A percentile compares a stretch with the other conserved stretches of the same genome.
phyloP scores from a whole-genome alignment of 331 rosid species.

The Prunus yedoensis region DNA sequence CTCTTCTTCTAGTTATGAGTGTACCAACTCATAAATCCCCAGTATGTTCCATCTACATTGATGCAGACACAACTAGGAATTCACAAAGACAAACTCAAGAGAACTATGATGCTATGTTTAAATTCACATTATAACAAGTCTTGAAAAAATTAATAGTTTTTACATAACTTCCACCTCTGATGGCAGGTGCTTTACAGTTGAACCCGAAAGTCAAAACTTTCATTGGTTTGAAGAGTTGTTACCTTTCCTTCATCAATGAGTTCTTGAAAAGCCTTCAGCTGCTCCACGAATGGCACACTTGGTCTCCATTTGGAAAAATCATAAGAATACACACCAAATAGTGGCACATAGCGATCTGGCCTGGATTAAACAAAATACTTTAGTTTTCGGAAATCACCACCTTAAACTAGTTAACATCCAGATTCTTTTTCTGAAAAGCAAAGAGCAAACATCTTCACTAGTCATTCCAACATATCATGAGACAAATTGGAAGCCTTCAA shows the following conservation, averaged over 20 bases:
- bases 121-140: background rate
- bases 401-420: background rate
- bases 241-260: conserved; percentile 94
- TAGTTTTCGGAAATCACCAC: conserved; percentile 11
- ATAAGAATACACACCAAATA: conserved; percentile 61
- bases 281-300: conserved; percentile 89
- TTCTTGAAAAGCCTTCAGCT: conserved; percentile 84
- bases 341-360: conserved; percentile 87
- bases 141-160: background rate
- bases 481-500: background rate
- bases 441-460: background rate
- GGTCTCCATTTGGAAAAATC: conserved; percentile 85
- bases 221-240: background rate
- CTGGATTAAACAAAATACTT: conserved; percentile 38
- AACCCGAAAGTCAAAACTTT: background rate
- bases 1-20: background rate
- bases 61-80: background rate
- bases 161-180: background rate
- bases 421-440: conserved; percentile 5
- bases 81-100: conserved; percentile 2
- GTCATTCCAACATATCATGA: background rate
- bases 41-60: background rate
- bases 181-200: background rate
- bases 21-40: background rate
- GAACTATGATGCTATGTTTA: background rate